Evolutionary conservation across 331 rosid species (phyloP).

Genomic region (Rhamnella rubrinervis): DNA sequence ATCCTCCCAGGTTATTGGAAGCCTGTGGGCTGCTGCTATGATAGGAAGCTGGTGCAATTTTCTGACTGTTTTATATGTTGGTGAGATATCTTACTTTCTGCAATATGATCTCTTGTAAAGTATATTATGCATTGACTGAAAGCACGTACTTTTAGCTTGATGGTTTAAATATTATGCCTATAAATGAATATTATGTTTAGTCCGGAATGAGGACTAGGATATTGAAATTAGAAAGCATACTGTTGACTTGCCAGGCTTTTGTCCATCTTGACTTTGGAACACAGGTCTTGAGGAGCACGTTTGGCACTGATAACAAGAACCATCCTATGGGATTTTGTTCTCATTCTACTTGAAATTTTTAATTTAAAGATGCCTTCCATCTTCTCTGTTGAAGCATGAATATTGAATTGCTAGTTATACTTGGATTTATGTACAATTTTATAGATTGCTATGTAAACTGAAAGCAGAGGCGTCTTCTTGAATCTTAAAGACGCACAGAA

Average conservation of each 20-base stretch:
- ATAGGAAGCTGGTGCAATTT: conserved; percentile 94
- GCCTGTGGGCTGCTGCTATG: conserved; percentile 76
- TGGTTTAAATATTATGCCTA: not conserved
- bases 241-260: not conserved
- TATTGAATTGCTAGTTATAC: not conserved
- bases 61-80: conserved; percentile 79
- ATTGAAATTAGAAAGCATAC: not conserved
- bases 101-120: not conserved
- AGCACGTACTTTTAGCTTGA: not conserved
- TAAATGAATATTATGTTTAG: not conserved
- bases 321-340: not conserved
- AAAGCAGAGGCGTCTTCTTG: not conserved
- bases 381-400: not conserved
- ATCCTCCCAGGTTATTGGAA: conserved; percentile 46
- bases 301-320: not conserved
- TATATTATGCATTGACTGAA: not conserved
- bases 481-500: conserved; percentile 3
- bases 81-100: conserved; percentile 43
- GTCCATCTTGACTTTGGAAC: not conserved
- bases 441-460: not conserved
- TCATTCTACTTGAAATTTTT: not conserved
- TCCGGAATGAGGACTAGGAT: not conserved
- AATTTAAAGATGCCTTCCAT: not conserved
- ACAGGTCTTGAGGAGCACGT: not conserved
- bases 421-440: not conserved